Evolutionary conservation across 495 filamentous ascomycete genomes (phyloP).

Genomic region (Penicillium taxi): DNA sequence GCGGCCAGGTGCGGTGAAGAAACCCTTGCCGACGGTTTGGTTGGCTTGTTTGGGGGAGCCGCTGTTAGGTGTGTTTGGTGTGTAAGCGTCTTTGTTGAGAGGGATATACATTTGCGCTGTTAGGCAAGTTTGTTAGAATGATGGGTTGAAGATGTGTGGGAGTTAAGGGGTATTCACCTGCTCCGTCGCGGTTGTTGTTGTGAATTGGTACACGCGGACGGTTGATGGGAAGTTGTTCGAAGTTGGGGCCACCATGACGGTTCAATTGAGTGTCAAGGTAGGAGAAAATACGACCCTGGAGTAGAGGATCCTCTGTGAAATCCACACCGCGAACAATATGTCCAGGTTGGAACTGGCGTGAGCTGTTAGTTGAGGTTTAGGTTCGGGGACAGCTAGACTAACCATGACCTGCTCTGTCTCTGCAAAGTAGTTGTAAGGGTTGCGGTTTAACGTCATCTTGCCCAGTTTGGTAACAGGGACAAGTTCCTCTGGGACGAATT

Average conservation of each 20-base stretch:
- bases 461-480: slow-evolving; percentile 60
- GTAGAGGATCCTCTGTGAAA: slow-evolving; percentile 65
- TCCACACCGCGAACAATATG: slow-evolving; percentile 63
- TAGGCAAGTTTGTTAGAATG: slow-evolving; percentile 4
- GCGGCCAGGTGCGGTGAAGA: slow-evolving; percentile 63
- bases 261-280: slow-evolving; percentile 72
- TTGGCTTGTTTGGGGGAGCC: slow-evolving; percentile 62
- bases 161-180: slow-evolving; percentile 18
- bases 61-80: slow-evolving; percentile 58
- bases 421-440: slow-evolving; percentile 70
- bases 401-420: slow-evolving; percentile 70
- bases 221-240: slow-evolving; percentile 71
- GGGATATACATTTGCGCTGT: slow-evolving; percentile 42
- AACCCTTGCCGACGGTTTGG: slow-evolving; percentile 60
- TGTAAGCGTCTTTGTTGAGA: slow-evolving; percentile 47
- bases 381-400: slow-evolving; percentile 12
- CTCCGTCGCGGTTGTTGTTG: slow-evolving; percentile 60
- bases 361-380: not conserved
- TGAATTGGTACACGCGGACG: slow-evolving; percentile 52
- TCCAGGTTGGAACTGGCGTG: slow-evolving; percentile 26
- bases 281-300: slow-evolving; percentile 66
- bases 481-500: slow-evolving; percentile 66
- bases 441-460: slow-evolving; percentile 60
- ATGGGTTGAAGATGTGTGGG: slow-evolving; percentile 8
- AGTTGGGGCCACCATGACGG: slow-evolving; percentile 61